A percentile compares a stretch with the other conserved stretches of the same genome.
These are phyloP conservation scores for Viridothelium virens DNA, from an alignment of 495 filamentous ascomycete species.

Conservation along the genomic window DNA sequence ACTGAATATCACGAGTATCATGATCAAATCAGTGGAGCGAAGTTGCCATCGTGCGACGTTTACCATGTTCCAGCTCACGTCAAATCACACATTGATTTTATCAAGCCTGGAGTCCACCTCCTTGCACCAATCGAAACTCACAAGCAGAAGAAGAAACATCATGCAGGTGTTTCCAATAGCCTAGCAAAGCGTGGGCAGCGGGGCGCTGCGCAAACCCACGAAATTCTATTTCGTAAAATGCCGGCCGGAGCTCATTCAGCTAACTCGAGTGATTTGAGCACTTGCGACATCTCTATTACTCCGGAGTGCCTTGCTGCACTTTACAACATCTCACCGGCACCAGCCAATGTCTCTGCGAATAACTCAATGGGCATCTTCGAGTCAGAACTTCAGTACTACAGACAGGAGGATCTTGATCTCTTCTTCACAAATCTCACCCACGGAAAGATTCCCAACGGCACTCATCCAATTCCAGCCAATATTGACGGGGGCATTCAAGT, in stretches of 20 bases:
- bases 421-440: conserved; percentile 19
- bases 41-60: conserved; percentile 7
- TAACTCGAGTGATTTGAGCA: conserved; percentile 13
- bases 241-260: not conserved
- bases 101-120: conserved; percentile 17
- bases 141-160: not conserved
- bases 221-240: too few relatives aligned
- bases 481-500: conserved; percentile 17
- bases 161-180: not conserved
- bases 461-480: conserved; percentile 9
- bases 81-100: conserved; percentile 16
- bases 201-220: not conserved
- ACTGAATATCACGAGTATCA: conserved; percentile 15
- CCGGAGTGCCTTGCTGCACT: conserved; percentile 19
- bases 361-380: conserved; percentile 18
- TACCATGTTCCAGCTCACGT: conserved; percentile 17
- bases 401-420: conserved; percentile 17
- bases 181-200: not conserved
- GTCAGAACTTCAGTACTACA: conserved; percentile 16
- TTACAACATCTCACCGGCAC: conserved; percentile 16
- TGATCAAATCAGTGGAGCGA: not conserved
- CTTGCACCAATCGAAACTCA: not conserved
- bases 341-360: not conserved
- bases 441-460: conserved; percentile 16
- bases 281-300: conserved; percentile 19